These are phyloP conservation scores for Bipolaris sorokiniana DNA, from an alignment of 2,329 filamentous ascomycete species.

Conservation along the genomic window DNA sequence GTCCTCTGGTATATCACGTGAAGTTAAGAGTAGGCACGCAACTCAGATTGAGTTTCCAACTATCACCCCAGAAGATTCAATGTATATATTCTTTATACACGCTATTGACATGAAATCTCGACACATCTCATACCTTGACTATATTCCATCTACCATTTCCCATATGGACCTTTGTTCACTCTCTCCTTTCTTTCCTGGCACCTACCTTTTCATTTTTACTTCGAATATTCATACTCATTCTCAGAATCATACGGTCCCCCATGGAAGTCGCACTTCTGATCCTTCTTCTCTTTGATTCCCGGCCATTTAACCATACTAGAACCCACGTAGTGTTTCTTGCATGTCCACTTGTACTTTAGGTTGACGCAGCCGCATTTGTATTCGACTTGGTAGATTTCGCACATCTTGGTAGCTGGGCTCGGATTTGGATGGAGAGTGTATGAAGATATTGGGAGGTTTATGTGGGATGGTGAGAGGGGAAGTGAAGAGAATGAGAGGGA, in stretches of 20 bases:
- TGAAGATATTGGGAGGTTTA: not conserved
- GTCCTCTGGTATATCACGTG: no score
- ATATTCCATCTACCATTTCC: no score
- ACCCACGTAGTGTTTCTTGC: not conserved
- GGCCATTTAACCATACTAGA: not conserved
- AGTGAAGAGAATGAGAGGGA: not conserved
- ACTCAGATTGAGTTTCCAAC: no score
- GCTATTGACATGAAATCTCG: no score
- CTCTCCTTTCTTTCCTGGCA: not conserved
- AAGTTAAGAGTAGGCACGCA: no score
- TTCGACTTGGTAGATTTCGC: slow-evolving; percentile 1
- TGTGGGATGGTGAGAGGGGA: not conserved
- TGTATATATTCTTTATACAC: no score
- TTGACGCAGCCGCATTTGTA: slow-evolving; percentile 1
- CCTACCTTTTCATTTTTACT: no score
- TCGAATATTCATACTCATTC: not conserved
- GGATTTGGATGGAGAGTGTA: not conserved
- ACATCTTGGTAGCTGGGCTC: not conserved
- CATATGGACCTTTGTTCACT: not conserved
- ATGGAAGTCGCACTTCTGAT: not conserved
- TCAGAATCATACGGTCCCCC: not conserved
- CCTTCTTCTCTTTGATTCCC: not conserved
- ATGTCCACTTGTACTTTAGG: not conserved
- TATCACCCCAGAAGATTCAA: no score
- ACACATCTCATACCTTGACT: no score